Percentiles rank a stretch among this genome's conserved stretches.
Evolutionary conservation across 169 alveolate genomes (phyloP).

Genomic region (Plasmodium reichenowi): DNA sequence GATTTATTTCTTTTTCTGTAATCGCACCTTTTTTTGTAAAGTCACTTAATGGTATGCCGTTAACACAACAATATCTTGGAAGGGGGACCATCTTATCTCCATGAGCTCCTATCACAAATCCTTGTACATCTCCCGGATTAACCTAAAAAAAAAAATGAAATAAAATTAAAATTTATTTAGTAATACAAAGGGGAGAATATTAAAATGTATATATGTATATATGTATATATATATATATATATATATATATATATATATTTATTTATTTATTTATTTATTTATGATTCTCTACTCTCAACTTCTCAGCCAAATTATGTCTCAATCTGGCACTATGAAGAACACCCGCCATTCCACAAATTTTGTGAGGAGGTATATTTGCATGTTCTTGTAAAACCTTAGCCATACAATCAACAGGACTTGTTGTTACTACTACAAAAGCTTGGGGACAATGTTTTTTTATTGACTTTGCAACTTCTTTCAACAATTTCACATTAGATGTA

Average conservation of each 20-base stretch:
- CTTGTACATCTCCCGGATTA: conserved; percentile 84
- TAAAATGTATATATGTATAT: background rate
- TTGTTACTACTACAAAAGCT: conserved; percentile 86
- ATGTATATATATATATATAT: background rate
- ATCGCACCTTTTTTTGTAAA: conserved; percentile 82
- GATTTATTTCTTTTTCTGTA: conserved; percentile 79
- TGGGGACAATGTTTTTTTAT: conserved; percentile 84
- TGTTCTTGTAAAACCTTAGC: conserved; percentile 79
- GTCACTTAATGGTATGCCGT: conserved; percentile 85
- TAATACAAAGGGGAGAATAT: background rate
- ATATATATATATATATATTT: conserved; percentile 6
- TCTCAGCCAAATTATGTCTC: conserved; percentile 82
- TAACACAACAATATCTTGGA: conserved; percentile 82
- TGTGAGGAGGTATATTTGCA: conserved; percentile 83
- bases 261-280: background rate
- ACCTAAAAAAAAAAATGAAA: conserved; percentile 18
- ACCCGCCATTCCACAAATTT: conserved; percentile 87
- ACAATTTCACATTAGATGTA: conserved; percentile 80
- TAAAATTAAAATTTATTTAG: background rate
- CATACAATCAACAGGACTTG: conserved; percentile 86
- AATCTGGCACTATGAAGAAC: conserved; percentile 83
- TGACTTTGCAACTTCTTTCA: conserved; percentile 81
- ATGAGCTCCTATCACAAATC: conserved; percentile 87
- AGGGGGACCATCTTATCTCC: conserved; percentile 86
- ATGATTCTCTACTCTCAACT: conserved; percentile 41